Evolutionary conservation across 75 land plant species (phyloP), one percentile per base, ranked within the genome.

Genomic region (Larix kaempferi): DNA sequence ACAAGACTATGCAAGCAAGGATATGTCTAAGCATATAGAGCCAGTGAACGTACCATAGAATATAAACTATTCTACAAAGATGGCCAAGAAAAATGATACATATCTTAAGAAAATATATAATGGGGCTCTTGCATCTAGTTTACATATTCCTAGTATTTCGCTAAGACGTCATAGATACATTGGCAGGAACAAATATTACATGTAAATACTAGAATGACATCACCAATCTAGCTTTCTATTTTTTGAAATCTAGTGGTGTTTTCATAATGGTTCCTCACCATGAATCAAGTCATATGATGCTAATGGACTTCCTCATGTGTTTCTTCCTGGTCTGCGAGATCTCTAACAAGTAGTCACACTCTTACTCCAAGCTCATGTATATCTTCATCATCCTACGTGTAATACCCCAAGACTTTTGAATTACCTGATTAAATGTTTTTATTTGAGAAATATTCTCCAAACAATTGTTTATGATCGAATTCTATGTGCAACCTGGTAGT

Each of bases 241-340:
- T 27, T 35, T 35, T 35, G 37, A 35, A 35, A 35, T 35, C 37
- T 35, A 2, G 37, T 35, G 37, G 37, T 35, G 3, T 35, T 35
- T 35, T 35, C 3, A 35, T 35, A 2, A 35, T 35, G 37, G 37
- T 35, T 35, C 37, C 3, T 35, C 37, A 35, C 1, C 37, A 35
- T 35, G 37, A 35, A 35, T 35, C 37, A 35, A 35, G 37, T 35
- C 37, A 35, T 35, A 35, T 35, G 37, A 35, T 35, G 37, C 37
- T 35, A 35, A 35, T 35, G 37, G 37, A 35, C 37, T 35, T 35
- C 37, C 1, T 35, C 37, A 35, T 2, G 3, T 35, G 37, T 35
- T 35, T 35, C 35, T 27, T 71, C 60, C 89, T 92, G 98, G 84
- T 95, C 98, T 55, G 98, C 95, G 65, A 84, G 98, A 72, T 95